Evolutionary conservation across 2,329 filamentous ascomycete species (phyloP).

Genomic region (Penicillium sp.): DNA sequence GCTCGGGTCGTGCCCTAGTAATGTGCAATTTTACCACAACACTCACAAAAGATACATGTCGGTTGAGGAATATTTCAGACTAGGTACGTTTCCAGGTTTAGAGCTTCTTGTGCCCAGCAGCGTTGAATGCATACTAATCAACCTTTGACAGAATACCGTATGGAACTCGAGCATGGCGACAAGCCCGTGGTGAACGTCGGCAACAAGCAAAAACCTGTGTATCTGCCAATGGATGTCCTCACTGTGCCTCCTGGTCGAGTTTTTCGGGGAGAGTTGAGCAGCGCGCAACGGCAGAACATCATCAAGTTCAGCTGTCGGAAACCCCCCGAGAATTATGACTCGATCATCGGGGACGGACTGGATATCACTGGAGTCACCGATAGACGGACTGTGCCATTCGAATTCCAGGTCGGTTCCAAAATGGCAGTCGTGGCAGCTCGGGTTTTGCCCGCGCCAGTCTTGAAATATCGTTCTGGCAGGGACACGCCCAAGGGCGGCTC

Average conservation of each 20-base stretch:
- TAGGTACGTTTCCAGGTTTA: constrained; percentile 9
- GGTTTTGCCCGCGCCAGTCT: constrained; percentile 8
- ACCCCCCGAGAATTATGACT: constrained; percentile 59
- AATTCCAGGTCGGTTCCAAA: constrained; percentile 1
- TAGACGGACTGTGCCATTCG: background rate
- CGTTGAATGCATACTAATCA: background rate
- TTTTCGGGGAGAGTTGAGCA: constrained; percentile 51
- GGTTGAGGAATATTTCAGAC: constrained; percentile 18
- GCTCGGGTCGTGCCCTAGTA: constrained; percentile 4
- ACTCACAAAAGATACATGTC: constrained; percentile 10
- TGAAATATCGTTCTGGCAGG: constrained; percentile 9
- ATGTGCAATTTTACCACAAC: constrained; percentile 11
- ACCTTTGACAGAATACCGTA: constrained; percentile 28
- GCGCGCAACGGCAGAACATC: constrained; percentile 58
- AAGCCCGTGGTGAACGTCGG: constrained; percentile 62
- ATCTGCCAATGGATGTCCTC: constrained; percentile 60
- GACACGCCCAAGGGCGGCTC: constrained; percentile 2
- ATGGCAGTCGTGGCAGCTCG: constrained; percentile 16
- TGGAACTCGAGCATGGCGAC: constrained; percentile 27
- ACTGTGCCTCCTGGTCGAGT: constrained; percentile 57
- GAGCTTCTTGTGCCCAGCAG: background rate
- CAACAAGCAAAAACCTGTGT: constrained; percentile 49
- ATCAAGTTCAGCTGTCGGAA: constrained; percentile 62
- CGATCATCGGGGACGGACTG: constrained; percentile 42
- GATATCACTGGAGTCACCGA: constrained; percentile 9